Evolutionary conservation across 768 basidiomycete species (phyloP), one percentile per base, ranked within the genome.

Genomic region (Pleurotus tuoliensis): DNA sequence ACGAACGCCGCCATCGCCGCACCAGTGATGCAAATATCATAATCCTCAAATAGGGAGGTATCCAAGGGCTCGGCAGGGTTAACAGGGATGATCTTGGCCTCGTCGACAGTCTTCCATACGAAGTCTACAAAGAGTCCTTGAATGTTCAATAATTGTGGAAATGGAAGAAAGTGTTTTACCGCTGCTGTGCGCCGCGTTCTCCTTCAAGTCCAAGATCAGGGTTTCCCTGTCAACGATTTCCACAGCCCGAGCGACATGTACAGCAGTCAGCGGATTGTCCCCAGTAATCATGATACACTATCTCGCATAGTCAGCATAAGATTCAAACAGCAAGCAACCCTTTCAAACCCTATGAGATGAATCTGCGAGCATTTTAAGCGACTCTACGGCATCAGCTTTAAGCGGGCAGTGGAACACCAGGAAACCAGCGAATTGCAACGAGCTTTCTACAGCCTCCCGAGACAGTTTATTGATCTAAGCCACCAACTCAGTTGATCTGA

Each of bases 231-330:
- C 97, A 16, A 99, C 88, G 59, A 98, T 98, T 65, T 99, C 96
- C 6, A 99, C 97, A 65, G 96, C 94, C 22, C 82, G 82, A 15
- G 97, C 97, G 45, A 99, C 95, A 67, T 98, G 97, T 0, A 92
- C 87, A 6, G 97, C 97, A 0, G 97, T 99, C 53, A 99, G 74
- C 6, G 97, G 97, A 69, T 98, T 98, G 70, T 99, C 97, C 38
- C 97, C 97, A 46, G 97, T 99, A 61, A 99, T 99, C 97, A 99
- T 99, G 56, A 98, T 79, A 68, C 97, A 98, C 94, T 97, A 57
- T 44, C 11, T 11, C 30, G 30, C 2, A 34, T 11, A 34, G 30
- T 34, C 30, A 34, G 30, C 30, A 34, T 34, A 34, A 34, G 30
- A 34, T 34, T 34, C 30, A 34, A 34, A 34, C 30, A 34, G 30